phyloP scores from a whole-genome alignment of 2,329 filamentous ascomycete genomes.

The Hypoxylon sp. region DNA sequence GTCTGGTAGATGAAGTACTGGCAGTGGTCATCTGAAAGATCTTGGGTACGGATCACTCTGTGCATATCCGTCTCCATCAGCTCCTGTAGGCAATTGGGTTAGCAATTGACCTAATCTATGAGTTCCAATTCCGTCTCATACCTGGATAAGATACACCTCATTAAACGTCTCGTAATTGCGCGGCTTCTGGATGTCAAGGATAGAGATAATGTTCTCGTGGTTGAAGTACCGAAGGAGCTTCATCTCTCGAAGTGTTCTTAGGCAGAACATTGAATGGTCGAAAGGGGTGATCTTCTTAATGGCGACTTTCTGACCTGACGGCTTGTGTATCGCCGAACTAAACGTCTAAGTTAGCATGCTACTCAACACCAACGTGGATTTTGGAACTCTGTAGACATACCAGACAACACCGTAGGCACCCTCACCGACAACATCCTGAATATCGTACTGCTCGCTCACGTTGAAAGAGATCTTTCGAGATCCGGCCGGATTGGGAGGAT shows the following conservation, averaged over 20 bases:
- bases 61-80: conserved; percentile 99
- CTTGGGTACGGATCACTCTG: conserved; percentile 97
- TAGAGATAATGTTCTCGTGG: conserved; percentile 99
- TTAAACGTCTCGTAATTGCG: conserved; percentile 96
- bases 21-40: conserved; percentile 98
- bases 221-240: conserved; percentile 99
- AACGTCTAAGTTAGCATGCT: conserved; percentile 29
- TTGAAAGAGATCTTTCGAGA: conserved; percentile 99
- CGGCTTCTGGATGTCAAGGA: conserved; percentile 98
- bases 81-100: conserved; percentile 70
- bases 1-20: conserved; percentile 99
- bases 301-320: conserved; percentile 96
- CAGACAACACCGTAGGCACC: conserved; percentile 99
- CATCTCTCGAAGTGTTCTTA: conserved; percentile 98
- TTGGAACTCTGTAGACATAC: conserved; percentile 69
- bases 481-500: conserved; percentile 70
- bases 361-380: neutral
- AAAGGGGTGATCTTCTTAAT: conserved; percentile 99
- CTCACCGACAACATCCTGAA: conserved; percentile 98
- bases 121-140: conserved; percentile 60
- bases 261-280: conserved; percentile 98
- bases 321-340: conserved; percentile 97
- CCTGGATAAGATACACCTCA: conserved; percentile 98
- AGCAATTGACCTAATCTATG: conserved; percentile 32
- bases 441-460: conserved; percentile 99